A percentile compares a stretch with the other conserved stretches of the same genome.
These are phyloP conservation scores for Cladosporium sp. DNA, from an alignment of 2,329 filamentous ascomycete species.

Conservation along the genomic window DNA sequence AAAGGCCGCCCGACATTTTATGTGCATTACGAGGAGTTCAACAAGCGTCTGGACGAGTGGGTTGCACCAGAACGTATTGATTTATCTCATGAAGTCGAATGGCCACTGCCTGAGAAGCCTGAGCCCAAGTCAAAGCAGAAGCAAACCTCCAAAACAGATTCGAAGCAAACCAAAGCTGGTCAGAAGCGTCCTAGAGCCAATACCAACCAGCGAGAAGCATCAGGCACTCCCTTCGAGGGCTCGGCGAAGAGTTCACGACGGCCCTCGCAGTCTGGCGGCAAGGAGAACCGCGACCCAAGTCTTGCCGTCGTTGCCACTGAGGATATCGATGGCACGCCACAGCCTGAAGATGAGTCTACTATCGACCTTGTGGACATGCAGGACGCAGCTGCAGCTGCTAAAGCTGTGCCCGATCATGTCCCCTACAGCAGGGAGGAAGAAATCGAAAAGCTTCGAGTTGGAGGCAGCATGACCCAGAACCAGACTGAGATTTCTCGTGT, in stretches of 20 bases:
- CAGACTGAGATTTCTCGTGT: conserved; percentile 95
- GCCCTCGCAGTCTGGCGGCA: conserved; percentile 55
- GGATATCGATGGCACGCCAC: conserved; percentile 45
- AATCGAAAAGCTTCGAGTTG: conserved; percentile 91
- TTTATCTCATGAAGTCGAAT: conserved; percentile 87
- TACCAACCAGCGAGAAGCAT: conserved; percentile 40
- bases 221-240: conserved; percentile 40
- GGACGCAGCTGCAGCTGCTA: conserved; percentile 49
- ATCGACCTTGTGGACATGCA: conserved; percentile 50
- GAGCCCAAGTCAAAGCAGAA: conserved; percentile 83
- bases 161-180: conserved; percentile 40
- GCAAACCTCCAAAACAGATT: conserved; percentile 30
- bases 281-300: conserved; percentile 53
- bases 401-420: conserved; percentile 46
- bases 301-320: conserved; percentile 42
- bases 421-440: conserved; percentile 79
- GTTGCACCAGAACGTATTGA: conserved; percentile 78
- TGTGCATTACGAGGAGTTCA: conserved; percentile 98
- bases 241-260: conserved; percentile 50
- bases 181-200: conserved; percentile 43
- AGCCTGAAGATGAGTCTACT: conserved; percentile 49
- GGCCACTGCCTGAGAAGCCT: conserved; percentile 85
- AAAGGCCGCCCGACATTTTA: conserved; percentile 89
- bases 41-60: conserved; percentile 89
- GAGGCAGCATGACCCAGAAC: conserved; percentile 98